Base-by-base conservation (phyloP, 179 eudicot species). In the Kewa caespitosa region DNA sequence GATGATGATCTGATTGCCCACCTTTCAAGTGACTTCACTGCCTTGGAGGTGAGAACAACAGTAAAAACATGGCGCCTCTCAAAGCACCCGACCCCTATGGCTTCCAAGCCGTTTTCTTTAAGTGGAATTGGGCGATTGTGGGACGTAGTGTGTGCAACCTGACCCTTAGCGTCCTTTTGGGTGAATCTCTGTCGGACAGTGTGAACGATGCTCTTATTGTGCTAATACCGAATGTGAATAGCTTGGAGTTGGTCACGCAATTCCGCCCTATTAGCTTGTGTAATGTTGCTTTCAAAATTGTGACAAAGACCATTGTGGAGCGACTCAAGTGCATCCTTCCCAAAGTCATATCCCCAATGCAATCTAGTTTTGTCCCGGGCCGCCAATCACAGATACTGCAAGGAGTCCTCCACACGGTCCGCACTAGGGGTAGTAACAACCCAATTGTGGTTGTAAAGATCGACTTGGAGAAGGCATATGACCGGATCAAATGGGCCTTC, bases 81-180 rank as follows among this genome's bases (percentile, higher is more conserved):
- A 74, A 74, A 8, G 77, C 77, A 0, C 61, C 61, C 7, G 70
- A 70, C 0, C 77, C 77, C 0, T 42, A 74, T 33, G 77, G 69
- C 0, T 74, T 74, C 43, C 69, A 74, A n/a, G 77, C 77, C 3
- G 12, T 63, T 1, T 63, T 74, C 17, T 74, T 41, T 9, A 41
- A 74, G n/a, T n/a, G 23, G 1, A 67, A 74, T 2, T 63, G 70
- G 70, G 12, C 13, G 0, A 10, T 14, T 0, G 61, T 74, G 0
- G 0, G 18, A 7, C 12, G 2, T 0, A 64, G n/a, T 33, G 43
- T 74, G 5, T 63, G 41, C 23, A 25, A 15, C 6, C 3, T 34
- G 25, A 27, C 27, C 6, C 18, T 63, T 3, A 1, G 8, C 4
- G 33, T 28, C 20, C 41, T 74, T 0, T 15, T 43, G 6, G 69